These are phyloP conservation scores for Rhynchosporium agropyri DNA, from an alignment of 2,329 filamentous ascomycete genomes.

Conservation along the genomic window DNA sequence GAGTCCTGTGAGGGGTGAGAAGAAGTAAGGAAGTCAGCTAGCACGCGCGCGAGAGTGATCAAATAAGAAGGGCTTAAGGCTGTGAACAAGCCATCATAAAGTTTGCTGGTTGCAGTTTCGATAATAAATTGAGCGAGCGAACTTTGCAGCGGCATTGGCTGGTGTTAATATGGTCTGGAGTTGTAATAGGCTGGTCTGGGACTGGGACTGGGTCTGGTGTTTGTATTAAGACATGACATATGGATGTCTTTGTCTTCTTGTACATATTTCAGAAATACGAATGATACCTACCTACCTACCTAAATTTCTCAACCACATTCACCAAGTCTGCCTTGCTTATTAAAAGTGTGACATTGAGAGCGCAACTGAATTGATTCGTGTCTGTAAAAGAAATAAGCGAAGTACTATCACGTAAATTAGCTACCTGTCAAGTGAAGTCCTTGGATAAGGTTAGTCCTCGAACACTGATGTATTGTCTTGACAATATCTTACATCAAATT, in stretches of 20 bases:
- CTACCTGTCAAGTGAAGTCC: no score
- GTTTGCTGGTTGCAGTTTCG: not conserved
- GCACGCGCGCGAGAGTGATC: not conserved
- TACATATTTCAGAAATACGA: not conserved
- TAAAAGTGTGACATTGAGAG: no score
- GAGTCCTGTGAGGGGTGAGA: slow-evolving; percentile 39
- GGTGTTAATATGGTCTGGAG: not conserved
- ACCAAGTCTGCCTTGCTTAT: no score
- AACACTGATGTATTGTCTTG: no score
- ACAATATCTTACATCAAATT: no score
- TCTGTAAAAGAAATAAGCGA: no score
- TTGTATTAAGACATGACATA: not conserved
- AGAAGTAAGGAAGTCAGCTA: slow-evolving; percentile 7
- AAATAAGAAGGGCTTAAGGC: not conserved
- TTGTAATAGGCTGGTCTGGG: not conserved
- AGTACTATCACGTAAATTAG: no score
- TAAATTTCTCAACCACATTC: not conserved
- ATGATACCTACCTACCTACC: slow-evolving; percentile 1
- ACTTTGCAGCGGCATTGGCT: not conserved
- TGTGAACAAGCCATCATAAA: not conserved
- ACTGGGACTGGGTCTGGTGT: not conserved
- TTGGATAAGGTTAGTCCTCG: no score
- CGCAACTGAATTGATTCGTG: no score
- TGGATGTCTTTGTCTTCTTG: not conserved
- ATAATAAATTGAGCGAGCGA: slow-evolving; percentile 1